Evolutionary conservation across 495 filamentous ascomycete species (phyloP).

Genomic region (Cudoniella acicularis): DNA sequence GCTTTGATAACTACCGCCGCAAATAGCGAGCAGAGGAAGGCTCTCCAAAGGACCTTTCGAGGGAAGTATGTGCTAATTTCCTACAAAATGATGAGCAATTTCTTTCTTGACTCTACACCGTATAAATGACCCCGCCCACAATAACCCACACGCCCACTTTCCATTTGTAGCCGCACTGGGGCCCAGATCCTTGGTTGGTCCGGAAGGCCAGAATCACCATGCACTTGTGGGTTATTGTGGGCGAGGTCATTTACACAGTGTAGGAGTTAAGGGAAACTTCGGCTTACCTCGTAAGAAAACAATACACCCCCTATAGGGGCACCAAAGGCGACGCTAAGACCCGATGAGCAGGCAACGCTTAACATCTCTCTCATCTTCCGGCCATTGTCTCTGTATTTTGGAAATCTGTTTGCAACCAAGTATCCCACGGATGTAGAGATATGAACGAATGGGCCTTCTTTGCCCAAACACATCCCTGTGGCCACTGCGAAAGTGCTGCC

Average conservation of each 20-base stretch:
- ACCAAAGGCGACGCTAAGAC: constrained; percentile 55
- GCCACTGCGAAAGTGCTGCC: constrained; percentile 53
- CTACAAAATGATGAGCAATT: constrained; percentile 19
- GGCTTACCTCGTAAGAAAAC: constrained; percentile 48
- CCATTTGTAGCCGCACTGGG: too few species aligned
- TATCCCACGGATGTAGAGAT: constrained; percentile 56
- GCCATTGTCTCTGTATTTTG: constrained; percentile 50
- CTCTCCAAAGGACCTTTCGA: constrained; percentile 51
- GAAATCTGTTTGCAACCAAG: constrained; percentile 46
- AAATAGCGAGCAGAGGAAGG: constrained; percentile 53
- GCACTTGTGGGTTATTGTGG: too few species aligned
- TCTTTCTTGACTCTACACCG: neutral
- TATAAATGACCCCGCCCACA: too few species aligned
- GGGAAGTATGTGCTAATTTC: constrained; percentile 55
- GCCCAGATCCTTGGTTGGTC: too few species aligned
- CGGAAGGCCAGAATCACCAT: too few species aligned
- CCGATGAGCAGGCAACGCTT: constrained; percentile 50
- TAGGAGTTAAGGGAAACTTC: too few species aligned
- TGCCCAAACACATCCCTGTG: constrained; percentile 55
- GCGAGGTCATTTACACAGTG: too few species aligned
- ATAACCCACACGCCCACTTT: too few species aligned
- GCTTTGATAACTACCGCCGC: constrained; percentile 51
- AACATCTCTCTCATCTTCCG: constrained; percentile 52
- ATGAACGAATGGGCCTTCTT: constrained; percentile 59
- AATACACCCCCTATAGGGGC: constrained; percentile 57